Percentiles rank a stretch among this genome's conserved stretches.
Conservation (phyloP, 2,329 filamentous ascomycete genomes). For the Arthroderma uncinatum region DNA sequence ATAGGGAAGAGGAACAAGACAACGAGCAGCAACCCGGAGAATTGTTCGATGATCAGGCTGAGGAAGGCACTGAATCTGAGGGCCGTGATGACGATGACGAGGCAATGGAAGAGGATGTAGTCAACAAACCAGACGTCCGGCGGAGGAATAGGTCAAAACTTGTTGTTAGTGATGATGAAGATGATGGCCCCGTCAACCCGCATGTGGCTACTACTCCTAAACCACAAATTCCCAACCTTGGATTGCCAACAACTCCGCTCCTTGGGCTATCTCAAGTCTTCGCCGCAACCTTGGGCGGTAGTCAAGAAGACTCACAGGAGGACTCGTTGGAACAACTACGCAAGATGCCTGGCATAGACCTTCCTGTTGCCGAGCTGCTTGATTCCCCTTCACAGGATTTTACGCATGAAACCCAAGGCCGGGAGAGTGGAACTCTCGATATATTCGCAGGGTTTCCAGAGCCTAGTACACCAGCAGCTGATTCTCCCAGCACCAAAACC, state of each 20-base stretch:
- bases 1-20: slow-evolving; percentile 15
- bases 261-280: slow-evolving; percentile 83
- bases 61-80: slow-evolving; percentile 26
- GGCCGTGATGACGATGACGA: slow-evolving; percentile 22
- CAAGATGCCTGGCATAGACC: slow-evolving; percentile 41
- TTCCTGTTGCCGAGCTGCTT: slow-evolving; percentile 49
- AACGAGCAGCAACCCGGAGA: slow-evolving; percentile 18
- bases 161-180: slow-evolving; percentile 58
- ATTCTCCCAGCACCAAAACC: slow-evolving; percentile 27
- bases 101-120: slow-evolving; percentile 28
- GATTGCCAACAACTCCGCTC: slow-evolving; percentile 35
- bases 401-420: slow-evolving; percentile 47
- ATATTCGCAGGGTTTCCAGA: slow-evolving; percentile 34
- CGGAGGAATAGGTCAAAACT: slow-evolving; percentile 43
- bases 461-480: slow-evolving; percentile 25
- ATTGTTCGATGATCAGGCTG: slow-evolving; percentile 33
- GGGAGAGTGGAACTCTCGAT: slow-evolving; percentile 30
- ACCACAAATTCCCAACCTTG: slow-evolving; percentile 55
- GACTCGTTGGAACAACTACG: slow-evolving; percentile 43
- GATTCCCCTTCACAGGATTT: slow-evolving; percentile 53
- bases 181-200: slow-evolving; percentile 30
- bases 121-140: slow-evolving; percentile 32
- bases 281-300: slow-evolving; percentile 70
- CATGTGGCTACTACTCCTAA: slow-evolving; percentile 20
- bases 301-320: slow-evolving; percentile 35